Base-by-base conservation (phyloP, 495 filamentous ascomycete genomes). In the Podospora pseudopauciseta region DNA sequence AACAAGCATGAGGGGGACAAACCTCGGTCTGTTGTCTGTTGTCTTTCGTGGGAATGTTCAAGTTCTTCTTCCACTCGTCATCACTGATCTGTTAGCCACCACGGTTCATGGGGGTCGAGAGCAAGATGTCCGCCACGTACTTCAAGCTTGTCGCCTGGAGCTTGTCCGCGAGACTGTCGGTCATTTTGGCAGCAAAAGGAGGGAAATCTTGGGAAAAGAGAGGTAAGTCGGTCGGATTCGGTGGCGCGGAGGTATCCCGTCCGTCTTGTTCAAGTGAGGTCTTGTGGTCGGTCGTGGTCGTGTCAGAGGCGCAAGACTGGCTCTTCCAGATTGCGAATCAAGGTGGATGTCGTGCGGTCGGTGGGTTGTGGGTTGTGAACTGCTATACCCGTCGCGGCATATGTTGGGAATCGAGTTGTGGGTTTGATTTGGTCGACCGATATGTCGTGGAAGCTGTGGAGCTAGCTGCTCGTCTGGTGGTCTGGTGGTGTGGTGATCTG, bases 1-100 rank as follows among this genome's bases (percentile, higher is more conserved):
- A 58, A 26, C 54, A 71, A 27, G 62, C n/a, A 1, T 34, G 49
- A 19, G 57, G 63, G 20, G 0, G 1, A 81, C 83, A 58, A 79
- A 97, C 93, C 87, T 98, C 96, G 34, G 95, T 99, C 78, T 98
- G 96, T 69, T 90, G 90, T 76, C 95, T 89, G 55, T 86, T 85
- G 80, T 99, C 95, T 80, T 91, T 96, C 54, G 86, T 83, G 19
- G 93, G 92, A 59, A 90, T 77, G 70, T 93, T 92, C 66, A 97
- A 80, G 65, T 85, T 86, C 65, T 89, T 86, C 78, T 92, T 96
- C 90, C 92, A 94, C 75, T 90, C 88, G 28, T 86, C 75, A 77
- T 88, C 87, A 75, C 87, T 77, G 64, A 23, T 53, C 54, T 4
- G 73, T 74, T 68, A 74, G 64, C 70, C 60, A 49, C 7, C 65